Percentiles rank a stretch among this genome's conserved stretches.
Conservation (phyloP, 2,329 filamentous ascomycete genomes). For the Didymella segeticola region DNA sequence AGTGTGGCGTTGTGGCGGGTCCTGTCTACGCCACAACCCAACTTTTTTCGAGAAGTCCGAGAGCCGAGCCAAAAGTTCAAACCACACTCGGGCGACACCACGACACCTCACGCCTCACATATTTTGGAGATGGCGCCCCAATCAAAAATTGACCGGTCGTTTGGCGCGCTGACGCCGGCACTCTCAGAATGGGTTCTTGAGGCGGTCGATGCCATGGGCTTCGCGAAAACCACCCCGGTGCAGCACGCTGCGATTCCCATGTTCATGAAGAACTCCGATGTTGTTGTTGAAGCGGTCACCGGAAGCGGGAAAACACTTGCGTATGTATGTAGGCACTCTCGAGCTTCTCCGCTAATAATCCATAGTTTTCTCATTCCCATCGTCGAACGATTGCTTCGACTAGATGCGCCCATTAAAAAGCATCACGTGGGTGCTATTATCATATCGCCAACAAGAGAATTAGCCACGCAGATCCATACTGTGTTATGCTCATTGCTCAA, state of each 20-base stretch:
- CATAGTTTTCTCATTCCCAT: slow-evolving; percentile 88
- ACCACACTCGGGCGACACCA: slow-evolving; percentile 11
- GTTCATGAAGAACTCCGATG: slow-evolving; percentile 88
- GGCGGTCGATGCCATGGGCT: slow-evolving; percentile 83
- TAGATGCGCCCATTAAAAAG: slow-evolving; percentile 83
- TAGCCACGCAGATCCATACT: slow-evolving; percentile 87
- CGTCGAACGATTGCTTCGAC: slow-evolving; percentile 78
- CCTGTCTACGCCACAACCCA: slow-evolving; percentile 15
- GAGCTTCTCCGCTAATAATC: too few species aligned
- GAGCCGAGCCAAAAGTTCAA: slow-evolving; percentile 11
- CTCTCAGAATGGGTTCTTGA: slow-evolving; percentile 86
- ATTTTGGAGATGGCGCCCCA: slow-evolving; percentile 42
- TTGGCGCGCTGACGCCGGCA: slow-evolving; percentile 73
- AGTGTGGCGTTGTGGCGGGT: slow-evolving; percentile 11
- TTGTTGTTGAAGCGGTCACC: slow-evolving; percentile 77
- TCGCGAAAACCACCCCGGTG: slow-evolving; percentile 89
- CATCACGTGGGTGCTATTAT: slow-evolving; percentile 91
- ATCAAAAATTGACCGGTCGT: slow-evolving; percentile 57
- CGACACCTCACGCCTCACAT: slow-evolving; percentile 1
- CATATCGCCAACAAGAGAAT: slow-evolving; percentile 89
- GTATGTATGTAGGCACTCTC: slow-evolving; percentile 27
- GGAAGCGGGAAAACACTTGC: slow-evolving; percentile 46
- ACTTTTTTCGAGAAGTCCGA: slow-evolving; percentile 23
- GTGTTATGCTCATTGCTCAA: slow-evolving; percentile 78
- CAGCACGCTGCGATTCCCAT: slow-evolving; percentile 90